Evolutionary conservation across 805 yeast genomes (phyloP).

Genomic region (Lipomyces spencermartinsiae): DNA sequence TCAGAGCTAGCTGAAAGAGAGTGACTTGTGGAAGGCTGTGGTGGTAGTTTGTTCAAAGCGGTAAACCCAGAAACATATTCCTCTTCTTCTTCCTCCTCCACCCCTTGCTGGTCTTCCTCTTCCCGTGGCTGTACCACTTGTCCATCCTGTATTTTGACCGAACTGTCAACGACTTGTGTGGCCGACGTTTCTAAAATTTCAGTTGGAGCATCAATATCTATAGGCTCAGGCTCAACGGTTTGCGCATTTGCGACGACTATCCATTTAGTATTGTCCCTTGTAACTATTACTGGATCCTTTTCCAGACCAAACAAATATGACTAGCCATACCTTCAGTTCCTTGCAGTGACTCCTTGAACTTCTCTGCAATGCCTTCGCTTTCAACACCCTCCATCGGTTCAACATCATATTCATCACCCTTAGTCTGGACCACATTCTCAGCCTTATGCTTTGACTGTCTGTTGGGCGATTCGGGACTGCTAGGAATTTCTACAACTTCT

Average conservation of each 20-base stretch:
- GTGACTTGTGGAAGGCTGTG: neutral
- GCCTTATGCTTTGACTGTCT: neutral
- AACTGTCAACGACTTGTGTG: neutral
- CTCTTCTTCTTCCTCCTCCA: neutral
- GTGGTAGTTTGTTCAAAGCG: neutral
- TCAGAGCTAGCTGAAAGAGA: neutral
- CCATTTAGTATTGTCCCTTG: neutral
- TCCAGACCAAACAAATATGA: neutral
- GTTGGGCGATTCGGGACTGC: slow-evolving; percentile 10
- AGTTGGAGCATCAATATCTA: neutral
- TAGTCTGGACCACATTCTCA: neutral
- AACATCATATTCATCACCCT: neutral
- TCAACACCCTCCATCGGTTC: neutral
- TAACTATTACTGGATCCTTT: neutral
- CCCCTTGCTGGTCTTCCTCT: neutral
- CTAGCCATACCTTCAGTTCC: neutral
- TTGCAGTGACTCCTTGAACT: neutral
- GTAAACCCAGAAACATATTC: neutral
- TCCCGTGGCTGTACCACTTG: neutral
- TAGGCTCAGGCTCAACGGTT: neutral
- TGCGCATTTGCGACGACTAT: neutral
- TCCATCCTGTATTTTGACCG: neutral
- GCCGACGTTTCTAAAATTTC: neutral
- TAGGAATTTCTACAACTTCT: neutral
- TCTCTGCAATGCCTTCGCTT: neutral